A percentile compares a stretch with the other conserved stretches of the same genome.
phyloP scores from a whole-genome alignment of 2,329 filamentous ascomycete species.

The Sclerotiophoma versabilis region DNA sequence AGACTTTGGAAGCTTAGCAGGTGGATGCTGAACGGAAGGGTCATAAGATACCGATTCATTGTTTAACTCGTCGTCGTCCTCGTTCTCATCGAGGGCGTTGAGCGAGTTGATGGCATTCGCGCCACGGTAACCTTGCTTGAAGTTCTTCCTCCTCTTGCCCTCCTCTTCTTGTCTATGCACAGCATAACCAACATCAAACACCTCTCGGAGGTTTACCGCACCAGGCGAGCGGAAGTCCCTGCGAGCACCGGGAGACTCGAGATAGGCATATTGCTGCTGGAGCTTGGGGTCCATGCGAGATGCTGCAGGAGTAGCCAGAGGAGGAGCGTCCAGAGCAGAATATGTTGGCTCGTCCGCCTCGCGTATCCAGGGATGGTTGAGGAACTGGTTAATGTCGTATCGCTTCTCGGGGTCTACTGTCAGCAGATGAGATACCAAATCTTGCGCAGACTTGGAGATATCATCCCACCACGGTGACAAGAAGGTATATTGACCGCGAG shows the following conservation, averaged over 20 bases:
- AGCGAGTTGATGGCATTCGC: slow-evolving; percentile 69
- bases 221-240: slow-evolving; percentile 96
- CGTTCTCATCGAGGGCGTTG: slow-evolving; percentile 70
- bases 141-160: slow-evolving; percentile 86
- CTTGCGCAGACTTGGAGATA: slow-evolving; percentile 92
- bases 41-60: slow-evolving; percentile 66
- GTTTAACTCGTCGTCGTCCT: slow-evolving; percentile 71
- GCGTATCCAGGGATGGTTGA: slow-evolving; percentile 93
- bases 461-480: slow-evolving; percentile 99
- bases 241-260: slow-evolving; percentile 70
- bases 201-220: slow-evolving; percentile 92
- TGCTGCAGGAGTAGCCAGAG: slow-evolving; percentile 70
- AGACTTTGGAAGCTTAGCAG: slow-evolving; percentile 72
- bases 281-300: slow-evolving; percentile 65
- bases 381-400: slow-evolving; percentile 90
- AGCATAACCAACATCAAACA: slow-evolving; percentile 98
- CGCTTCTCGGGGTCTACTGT: slow-evolving; percentile 95
- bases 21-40: slow-evolving; percentile 56
- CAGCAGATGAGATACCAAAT: slow-evolving; percentile 89
- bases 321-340: slow-evolving; percentile 72
- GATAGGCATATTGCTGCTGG: slow-evolving; percentile 59
- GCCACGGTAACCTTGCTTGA: slow-evolving; percentile 72
- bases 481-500: slow-evolving; percentile 95
- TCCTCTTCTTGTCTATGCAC: slow-evolving; percentile 97
- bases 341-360: slow-evolving; percentile 72